A percentile compares a stretch with the other conserved stretches of the same genome.
phyloP scores from a whole-genome alignment of 345 rosid genomes.

The Chamaenerion angustifolium region DNA sequence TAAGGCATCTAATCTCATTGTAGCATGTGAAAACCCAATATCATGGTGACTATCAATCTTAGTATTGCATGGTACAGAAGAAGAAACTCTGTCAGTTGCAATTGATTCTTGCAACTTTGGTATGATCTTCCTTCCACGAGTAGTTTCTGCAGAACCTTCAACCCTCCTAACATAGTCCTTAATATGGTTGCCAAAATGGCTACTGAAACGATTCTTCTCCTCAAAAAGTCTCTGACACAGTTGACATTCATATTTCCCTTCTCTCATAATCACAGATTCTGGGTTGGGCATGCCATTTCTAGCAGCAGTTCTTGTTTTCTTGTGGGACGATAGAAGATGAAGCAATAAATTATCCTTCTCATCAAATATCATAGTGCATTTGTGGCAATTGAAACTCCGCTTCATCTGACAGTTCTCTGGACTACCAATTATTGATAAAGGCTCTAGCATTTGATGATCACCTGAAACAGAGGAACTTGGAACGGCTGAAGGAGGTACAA shows the following conservation, averaged over 20 bases:
- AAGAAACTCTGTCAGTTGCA: neutral
- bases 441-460: conserved; percentile 12
- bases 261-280: conserved; percentile 21
- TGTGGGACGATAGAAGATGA: conserved; percentile 32
- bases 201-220: conserved; percentile 23
- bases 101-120: neutral
- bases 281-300: conserved; percentile 9
- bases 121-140: conserved; percentile 1
- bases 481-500: conserved; percentile 12
- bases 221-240: conserved; percentile 26
- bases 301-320: conserved; percentile 13
- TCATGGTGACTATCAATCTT: neutral
- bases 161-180: conserved; percentile 25
- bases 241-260: conserved; percentile 42
- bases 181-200: conserved; percentile 35
- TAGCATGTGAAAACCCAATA: neutral
- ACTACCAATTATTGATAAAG: conserved; percentile 8
- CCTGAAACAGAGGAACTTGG: conserved; percentile 13
- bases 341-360: conserved; percentile 26
- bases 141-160: conserved; percentile 15
- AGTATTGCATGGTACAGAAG: neutral
- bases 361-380: conserved; percentile 24
- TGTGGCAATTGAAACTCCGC: conserved; percentile 28
- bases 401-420: conserved; percentile 7
- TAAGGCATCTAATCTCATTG: neutral